Evolutionary conservation across 225 moss, liverwort and hornwort species (phyloP).

Genomic region (Pseudisothecium myosuroides): DNA sequence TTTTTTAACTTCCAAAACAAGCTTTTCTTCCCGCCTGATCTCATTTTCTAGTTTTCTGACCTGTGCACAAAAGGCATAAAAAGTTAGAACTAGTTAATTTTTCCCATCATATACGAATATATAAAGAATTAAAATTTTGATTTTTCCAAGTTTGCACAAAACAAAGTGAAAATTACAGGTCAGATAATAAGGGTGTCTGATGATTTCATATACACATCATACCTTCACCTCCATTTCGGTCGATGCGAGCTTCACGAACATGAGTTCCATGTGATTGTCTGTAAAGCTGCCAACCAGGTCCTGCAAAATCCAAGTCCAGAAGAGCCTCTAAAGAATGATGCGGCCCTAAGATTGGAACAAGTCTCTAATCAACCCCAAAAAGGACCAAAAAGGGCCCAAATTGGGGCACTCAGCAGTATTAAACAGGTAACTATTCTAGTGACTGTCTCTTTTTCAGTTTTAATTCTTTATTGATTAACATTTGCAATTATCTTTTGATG

Average conservation of each 20-base stretch:
- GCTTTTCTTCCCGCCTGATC: neutral
- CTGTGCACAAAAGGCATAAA: neutral
- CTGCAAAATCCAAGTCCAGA: slow-evolving; percentile 6
- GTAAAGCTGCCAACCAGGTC: slow-evolving; percentile 11
- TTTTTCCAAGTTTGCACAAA: neutral
- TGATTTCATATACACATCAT: neutral
- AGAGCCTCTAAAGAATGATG: neutral
- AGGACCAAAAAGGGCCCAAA: neutral
- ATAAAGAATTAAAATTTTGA: neutral
- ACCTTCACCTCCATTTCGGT: slow-evolving; percentile 57
- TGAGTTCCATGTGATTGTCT: slow-evolving; percentile 12
- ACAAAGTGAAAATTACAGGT: neutral
- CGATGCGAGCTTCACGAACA: slow-evolving; percentile 12
- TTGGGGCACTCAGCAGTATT: neutral
- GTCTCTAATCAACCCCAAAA: neutral
- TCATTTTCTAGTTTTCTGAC: slow-evolving; percentile 37
- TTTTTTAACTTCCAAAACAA: neutral
- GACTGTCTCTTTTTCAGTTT: neutral
- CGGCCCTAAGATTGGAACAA: neutral
- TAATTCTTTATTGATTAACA: neutral
- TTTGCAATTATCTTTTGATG: no score
- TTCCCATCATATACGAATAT: neutral
- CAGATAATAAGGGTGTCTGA: no score
- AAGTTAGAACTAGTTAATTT: neutral
- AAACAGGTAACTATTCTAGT: neutral